Percentiles rank a stretch among this genome's conserved stretches.
Conservation (phyloP, 2,329 filamentous ascomycete genomes). For the Alternaria rosae region DNA sequence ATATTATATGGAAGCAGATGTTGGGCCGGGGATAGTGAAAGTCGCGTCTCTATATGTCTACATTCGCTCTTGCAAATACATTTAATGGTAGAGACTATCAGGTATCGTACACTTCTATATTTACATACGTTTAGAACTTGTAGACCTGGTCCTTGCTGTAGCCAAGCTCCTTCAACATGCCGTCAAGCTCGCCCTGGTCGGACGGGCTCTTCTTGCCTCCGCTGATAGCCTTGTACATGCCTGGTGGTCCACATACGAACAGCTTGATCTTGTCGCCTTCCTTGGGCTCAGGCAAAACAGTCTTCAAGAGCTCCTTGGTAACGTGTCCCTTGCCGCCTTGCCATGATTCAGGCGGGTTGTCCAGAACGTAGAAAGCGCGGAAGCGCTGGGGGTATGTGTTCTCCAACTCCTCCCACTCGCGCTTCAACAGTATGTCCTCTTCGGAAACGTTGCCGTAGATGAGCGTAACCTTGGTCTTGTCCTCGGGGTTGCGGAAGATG, state of each 20-base stretch:
- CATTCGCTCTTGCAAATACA: not conserved
- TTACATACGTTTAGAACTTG: slow-evolving; percentile 62
- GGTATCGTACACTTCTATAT: slow-evolving; percentile 32
- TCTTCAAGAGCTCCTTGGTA: slow-evolving; percentile 92
- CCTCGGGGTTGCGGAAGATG: slow-evolving; percentile 95
- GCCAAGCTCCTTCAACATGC: slow-evolving; percentile 82
- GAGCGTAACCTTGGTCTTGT: slow-evolving; percentile 97
- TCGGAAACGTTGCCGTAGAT: slow-evolving; percentile 90
- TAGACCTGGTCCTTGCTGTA: slow-evolving; percentile 90
- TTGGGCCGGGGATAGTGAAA: not conserved
- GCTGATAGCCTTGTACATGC: slow-evolving; percentile 90
- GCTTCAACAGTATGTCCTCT: slow-evolving; percentile 89
- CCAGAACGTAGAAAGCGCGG: slow-evolving; percentile 91
- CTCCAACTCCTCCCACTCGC: slow-evolving; percentile 84
- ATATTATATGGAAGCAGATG: not conserved
- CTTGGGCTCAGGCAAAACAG: slow-evolving; percentile 91
- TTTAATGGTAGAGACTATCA: slow-evolving; percentile 12
- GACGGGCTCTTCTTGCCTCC: slow-evolving; percentile 89
- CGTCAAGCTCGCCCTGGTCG: slow-evolving; percentile 90
- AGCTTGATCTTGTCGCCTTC: slow-evolving; percentile 86
- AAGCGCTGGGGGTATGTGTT: slow-evolving; percentile 96
- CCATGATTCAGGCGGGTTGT: slow-evolving; percentile 84
- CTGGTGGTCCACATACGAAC: slow-evolving; percentile 93
- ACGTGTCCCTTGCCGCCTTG: slow-evolving; percentile 79
- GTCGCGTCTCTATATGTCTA: not conserved